Conservation (phyloP, 331 rosid species). For the Prunus yedoensis region DNA sequence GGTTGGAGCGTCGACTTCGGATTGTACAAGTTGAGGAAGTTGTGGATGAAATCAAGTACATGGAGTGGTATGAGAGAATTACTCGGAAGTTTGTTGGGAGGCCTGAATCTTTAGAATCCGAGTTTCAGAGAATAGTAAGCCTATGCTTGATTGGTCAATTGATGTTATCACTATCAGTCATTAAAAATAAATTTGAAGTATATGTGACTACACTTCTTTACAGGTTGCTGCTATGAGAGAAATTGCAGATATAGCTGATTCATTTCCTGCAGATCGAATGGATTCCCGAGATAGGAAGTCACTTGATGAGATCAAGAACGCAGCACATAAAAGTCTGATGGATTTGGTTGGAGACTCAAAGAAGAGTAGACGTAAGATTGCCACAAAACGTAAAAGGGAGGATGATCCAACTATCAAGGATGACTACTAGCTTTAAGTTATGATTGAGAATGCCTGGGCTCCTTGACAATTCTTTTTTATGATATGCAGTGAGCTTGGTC, state of each 20-base stretch:
- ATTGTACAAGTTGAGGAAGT: slow-evolving; percentile 34
- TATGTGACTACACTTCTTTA: background rate
- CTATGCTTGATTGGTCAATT: slow-evolving; percentile 6
- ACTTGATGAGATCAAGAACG: slow-evolving; percentile 57
- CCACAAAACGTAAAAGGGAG: slow-evolving; percentile 52
- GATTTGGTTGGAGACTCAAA: slow-evolving; percentile 63
- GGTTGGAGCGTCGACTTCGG: slow-evolving; percentile 58
- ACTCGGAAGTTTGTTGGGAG: slow-evolving; percentile 70
- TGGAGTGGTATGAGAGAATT: slow-evolving; percentile 66
- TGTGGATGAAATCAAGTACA: slow-evolving; percentile 46
- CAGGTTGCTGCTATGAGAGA: slow-evolving; percentile 75
- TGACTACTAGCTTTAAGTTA: background rate
- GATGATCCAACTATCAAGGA: slow-evolving; percentile 28
- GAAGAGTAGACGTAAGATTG: slow-evolving; percentile 48
- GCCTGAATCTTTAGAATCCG: slow-evolving; percentile 73
- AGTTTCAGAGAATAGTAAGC: slow-evolving; percentile 74
- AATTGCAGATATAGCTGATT: slow-evolving; percentile 57
- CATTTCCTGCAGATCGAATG: slow-evolving; percentile 60
- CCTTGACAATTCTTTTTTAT: too few species aligned
- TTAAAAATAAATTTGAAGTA: slow-evolving; percentile 13
- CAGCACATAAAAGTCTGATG: slow-evolving; percentile 57
- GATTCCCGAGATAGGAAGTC: slow-evolving; percentile 55
- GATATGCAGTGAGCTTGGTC: too few species aligned
- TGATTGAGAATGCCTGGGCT: too few species aligned
- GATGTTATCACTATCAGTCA: too few species aligned